phyloP scores from a whole-genome alignment of 1,284 basidiomycete species.

The Peniophora sp. region DNA sequence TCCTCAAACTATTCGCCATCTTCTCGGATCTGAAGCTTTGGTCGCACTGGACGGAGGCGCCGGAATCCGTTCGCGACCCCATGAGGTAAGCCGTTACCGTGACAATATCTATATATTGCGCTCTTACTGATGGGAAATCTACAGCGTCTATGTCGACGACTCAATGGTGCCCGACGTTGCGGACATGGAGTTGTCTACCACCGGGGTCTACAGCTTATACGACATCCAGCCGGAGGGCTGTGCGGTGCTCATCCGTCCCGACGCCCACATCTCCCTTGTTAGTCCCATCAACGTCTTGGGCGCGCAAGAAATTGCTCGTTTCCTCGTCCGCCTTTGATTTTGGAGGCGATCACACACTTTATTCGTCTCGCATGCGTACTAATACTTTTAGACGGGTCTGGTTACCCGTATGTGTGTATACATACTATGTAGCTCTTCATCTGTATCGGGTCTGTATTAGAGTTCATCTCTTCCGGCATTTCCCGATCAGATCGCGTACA shows the following conservation, averaged over 20 bases:
- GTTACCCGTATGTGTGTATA: too few species aligned
- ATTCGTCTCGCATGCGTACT: too few species aligned
- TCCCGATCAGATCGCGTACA: too few species aligned
- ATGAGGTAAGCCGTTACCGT: not conserved
- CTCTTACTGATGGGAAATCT: not conserved
- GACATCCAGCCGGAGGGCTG: not conserved
- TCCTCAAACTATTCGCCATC: not conserved
- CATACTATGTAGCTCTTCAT: too few species aligned
- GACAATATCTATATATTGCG: not conserved
- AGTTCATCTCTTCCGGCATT: too few species aligned
- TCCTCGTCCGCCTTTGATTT: slow-evolving; percentile 2
- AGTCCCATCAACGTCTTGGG: not conserved
- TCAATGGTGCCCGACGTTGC: not conserved
- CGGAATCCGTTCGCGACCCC: not conserved
- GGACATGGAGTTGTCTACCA: not conserved
- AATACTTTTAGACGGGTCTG: too few species aligned
- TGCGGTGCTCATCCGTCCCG: not conserved
- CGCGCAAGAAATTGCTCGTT: not conserved
- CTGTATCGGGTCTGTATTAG: too few species aligned
- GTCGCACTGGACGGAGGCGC: slow-evolving; percentile 1
- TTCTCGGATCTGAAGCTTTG: not conserved
- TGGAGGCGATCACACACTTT: not conserved
- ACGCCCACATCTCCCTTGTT: not conserved
- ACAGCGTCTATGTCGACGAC: slow-evolving; percentile 1
- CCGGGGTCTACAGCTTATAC: not conserved